Evolutionary conservation across 306 rosid species (phyloP).

Genomic region (Begonia peltatifolia): DNA sequence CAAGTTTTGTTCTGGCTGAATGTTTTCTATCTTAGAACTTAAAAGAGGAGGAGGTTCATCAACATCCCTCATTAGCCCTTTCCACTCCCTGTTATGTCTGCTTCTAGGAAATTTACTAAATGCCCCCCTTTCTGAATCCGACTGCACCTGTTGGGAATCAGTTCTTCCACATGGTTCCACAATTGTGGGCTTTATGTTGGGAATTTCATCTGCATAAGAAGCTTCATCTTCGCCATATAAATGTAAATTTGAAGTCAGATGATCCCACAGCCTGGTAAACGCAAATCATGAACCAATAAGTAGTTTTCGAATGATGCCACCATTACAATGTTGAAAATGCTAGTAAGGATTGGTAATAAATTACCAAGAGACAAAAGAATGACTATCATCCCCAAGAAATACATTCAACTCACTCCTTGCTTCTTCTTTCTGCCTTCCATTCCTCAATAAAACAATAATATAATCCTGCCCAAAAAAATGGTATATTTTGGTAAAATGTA

Average conservation of each 20-base stretch:
- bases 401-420: slow-evolving; percentile 71
- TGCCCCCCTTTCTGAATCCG: slow-evolving; percentile 44
- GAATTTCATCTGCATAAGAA: slow-evolving; percentile 28
- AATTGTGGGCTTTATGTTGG: slow-evolving; percentile 27
- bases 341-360: slow-evolving; percentile 10
- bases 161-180: slow-evolving; percentile 25
- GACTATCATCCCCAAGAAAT: slow-evolving; percentile 77
- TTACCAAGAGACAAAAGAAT: slow-evolving; percentile 91
- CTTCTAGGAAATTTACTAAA: slow-evolving; percentile 32
- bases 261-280: slow-evolving; percentile 87
- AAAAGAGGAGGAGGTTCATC: slow-evolving; percentile 50
- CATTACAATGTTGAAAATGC: neutral
- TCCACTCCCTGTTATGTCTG: slow-evolving; percentile 76
- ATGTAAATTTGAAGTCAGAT: slow-evolving; percentile 47
- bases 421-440: slow-evolving; percentile 76
- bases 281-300: neutral
- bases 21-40: slow-evolving; percentile 36
- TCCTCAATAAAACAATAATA: slow-evolving; percentile 78
- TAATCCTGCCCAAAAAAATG: slow-evolving; percentile 61
- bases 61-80: slow-evolving; percentile 43
- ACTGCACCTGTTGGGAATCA: slow-evolving; percentile 24
- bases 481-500: neutral
- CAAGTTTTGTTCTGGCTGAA: slow-evolving; percentile 26
- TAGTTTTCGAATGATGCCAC: too few relatives aligned
- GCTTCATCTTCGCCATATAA: slow-evolving; percentile 40